Percentiles rank a stretch among this genome's conserved stretches.
phyloP scores from a whole-genome alignment of 2,329 filamentous ascomycete species.

The Nectriaceae sp. region DNA sequence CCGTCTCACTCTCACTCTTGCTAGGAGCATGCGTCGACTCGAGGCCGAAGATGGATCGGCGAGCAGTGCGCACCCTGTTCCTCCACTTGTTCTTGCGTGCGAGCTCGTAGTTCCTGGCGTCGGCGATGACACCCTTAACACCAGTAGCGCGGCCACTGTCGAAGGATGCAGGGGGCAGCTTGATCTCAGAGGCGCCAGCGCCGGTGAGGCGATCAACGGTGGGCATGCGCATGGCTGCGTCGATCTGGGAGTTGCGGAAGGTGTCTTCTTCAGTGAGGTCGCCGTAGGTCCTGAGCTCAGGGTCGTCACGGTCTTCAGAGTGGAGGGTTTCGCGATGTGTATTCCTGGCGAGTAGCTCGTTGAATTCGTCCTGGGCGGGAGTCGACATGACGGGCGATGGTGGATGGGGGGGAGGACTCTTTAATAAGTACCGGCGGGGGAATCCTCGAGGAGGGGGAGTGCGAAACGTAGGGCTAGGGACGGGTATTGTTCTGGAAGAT shows the following conservation, averaged over 20 bases:
- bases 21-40: constrained; percentile 24
- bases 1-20: constrained; percentile 50
- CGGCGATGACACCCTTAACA: constrained; percentile 85
- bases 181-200: constrained; percentile 50
- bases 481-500: constrained; percentile 36
- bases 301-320: constrained; percentile 59
- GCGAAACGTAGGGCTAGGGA: constrained; percentile 23
- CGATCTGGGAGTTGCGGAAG: constrained; percentile 56
- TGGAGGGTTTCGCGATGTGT: constrained; percentile 48
- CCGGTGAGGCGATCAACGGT: constrained; percentile 44
- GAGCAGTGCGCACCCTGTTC: constrained; percentile 52
- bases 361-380: constrained; percentile 68
- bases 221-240: constrained; percentile 67
- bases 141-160: constrained; percentile 74
- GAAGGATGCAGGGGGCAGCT: constrained; percentile 63
- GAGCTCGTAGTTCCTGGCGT: constrained; percentile 75
- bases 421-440: constrained; percentile 27
- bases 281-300: constrained; percentile 49
- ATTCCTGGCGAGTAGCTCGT: constrained; percentile 61
- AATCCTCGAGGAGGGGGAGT: constrained; percentile 18
- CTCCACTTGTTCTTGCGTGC: constrained; percentile 60
- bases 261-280: constrained; percentile 59
- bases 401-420: constrained; percentile 12
- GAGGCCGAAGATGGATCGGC: constrained; percentile 57
- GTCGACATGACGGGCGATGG: constrained; percentile 53